Evolutionary conservation across 2,329 filamentous ascomycete species (phyloP).

Genomic region (Cephalotrichum gorgonifer): DNA sequence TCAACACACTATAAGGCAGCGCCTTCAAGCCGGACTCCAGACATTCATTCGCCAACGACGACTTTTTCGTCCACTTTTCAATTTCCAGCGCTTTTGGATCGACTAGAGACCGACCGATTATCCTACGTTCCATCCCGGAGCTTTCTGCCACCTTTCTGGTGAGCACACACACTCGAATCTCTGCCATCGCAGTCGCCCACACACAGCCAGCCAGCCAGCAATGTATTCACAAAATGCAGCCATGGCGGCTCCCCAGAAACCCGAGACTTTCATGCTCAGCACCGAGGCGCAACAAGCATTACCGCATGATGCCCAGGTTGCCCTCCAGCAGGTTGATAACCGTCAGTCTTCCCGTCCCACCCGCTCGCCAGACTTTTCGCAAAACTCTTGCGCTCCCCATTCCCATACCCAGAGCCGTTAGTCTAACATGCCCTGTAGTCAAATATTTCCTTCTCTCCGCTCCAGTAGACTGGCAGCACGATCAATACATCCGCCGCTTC

Average conservation of each 20-base stretch:
- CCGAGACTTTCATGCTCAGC: slow-evolving; percentile 97
- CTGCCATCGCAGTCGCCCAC: slow-evolving; percentile 1
- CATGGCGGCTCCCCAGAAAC: slow-evolving; percentile 90
- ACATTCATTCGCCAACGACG: slow-evolving; percentile 3
- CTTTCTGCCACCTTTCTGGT: background rate
- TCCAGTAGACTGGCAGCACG: slow-evolving; percentile 92
- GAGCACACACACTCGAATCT: background rate
- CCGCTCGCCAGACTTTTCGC: background rate
- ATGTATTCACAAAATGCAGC: slow-evolving; percentile 79
- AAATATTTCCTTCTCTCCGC: slow-evolving; percentile 99
- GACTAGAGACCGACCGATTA: slow-evolving; percentile 1
- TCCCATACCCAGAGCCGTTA: too few relatives aligned
- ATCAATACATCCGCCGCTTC: slow-evolving; percentile 94
- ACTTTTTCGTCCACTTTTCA: background rate
- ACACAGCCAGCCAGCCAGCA: slow-evolving; percentile 18
- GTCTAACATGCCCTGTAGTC: slow-evolving; percentile 44
- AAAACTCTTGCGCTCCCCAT: background rate
- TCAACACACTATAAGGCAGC: background rate
- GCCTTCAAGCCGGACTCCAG: background rate
- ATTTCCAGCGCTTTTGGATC: background rate
- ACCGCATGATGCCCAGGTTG: slow-evolving; percentile 92
- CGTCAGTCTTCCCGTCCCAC: slow-evolving; percentile 45
- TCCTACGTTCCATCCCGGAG: background rate
- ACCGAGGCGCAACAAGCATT: slow-evolving; percentile 94
- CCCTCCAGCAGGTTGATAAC: slow-evolving; percentile 96